A percentile compares a stretch with the other conserved stretches of the same genome.
Conservation (phyloP, 2,329 filamentous ascomycete genomes). For the Neonectria ditissima region DNA sequence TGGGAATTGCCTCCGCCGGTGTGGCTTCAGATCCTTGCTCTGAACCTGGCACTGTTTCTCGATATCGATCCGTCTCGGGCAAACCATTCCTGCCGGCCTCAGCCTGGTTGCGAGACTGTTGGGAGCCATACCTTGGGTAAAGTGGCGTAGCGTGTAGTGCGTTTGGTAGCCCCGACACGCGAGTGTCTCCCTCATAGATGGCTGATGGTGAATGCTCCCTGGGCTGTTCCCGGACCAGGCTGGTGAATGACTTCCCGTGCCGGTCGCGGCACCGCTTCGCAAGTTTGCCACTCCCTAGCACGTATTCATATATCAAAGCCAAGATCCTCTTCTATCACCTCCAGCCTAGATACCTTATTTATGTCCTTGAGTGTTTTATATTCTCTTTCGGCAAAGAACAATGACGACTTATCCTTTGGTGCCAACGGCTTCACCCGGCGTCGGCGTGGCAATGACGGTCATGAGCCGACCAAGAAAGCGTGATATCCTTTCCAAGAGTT, state of each 20-base stretch:
- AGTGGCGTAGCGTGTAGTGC: slow-evolving; percentile 15
- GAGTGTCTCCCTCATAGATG: slow-evolving; percentile 57
- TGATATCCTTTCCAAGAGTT: slow-evolving; percentile 67
- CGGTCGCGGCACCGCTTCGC: not conserved
- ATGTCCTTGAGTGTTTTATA: not conserved
- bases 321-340: not conserved
- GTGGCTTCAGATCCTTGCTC: slow-evolving; percentile 34
- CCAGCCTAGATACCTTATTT: not conserved
- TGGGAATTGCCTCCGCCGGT: slow-evolving; percentile 35
- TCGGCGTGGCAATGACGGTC: not conserved
- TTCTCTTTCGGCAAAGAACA: not conserved
- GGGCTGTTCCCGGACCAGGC: not conserved
- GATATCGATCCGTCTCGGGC: slow-evolving; percentile 33
- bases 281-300: not conserved
- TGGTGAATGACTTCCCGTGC: not conserved
- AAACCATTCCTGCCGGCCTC: slow-evolving; percentile 36
- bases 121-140: slow-evolving; percentile 25
- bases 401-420: not conserved
- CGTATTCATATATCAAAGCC: not conserved
- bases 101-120: slow-evolving; percentile 27
- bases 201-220: slow-evolving; percentile 38
- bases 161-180: slow-evolving; percentile 29
- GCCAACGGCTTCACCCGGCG: not conserved
- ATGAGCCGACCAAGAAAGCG: slow-evolving; percentile 66
- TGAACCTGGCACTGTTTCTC: slow-evolving; percentile 14